These are phyloP conservation scores for Paramyrothecium roridum DNA, from an alignment of 2,329 filamentous ascomycete species.

Conservation along the genomic window DNA sequence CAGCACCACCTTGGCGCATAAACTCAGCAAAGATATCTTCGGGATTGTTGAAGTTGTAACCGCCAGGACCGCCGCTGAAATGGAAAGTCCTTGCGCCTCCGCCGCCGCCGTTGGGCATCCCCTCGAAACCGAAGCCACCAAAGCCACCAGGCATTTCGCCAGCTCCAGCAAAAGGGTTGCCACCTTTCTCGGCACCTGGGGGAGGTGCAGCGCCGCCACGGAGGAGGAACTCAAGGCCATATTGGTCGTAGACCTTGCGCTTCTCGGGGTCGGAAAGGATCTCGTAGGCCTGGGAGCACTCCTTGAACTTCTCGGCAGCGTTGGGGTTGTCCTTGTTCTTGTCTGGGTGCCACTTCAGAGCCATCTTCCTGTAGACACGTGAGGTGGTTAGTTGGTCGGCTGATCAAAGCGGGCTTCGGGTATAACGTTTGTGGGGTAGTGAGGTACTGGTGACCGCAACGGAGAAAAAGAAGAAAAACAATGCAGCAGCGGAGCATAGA, in stretches of 20 bases:
- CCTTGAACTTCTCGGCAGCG: conserved; percentile 94
- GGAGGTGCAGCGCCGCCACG: conserved; percentile 71
- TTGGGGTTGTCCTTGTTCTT: conserved; percentile 93
- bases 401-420: background rate
- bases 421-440: too few relatives aligned
- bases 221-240: conserved; percentile 87
- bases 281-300: conserved; percentile 95
- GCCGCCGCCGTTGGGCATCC: conserved; percentile 37
- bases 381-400: conserved; percentile 28
- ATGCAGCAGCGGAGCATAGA: background rate
- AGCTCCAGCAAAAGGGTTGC: conserved; percentile 59
- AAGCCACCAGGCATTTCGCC: conserved; percentile 54
- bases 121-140: conserved; percentile 41
- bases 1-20: conserved; percentile 54
- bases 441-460: background rate
- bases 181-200: conserved; percentile 50
- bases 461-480: background rate
- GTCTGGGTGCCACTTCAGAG: conserved; percentile 91
- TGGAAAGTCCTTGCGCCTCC: conserved; percentile 64
- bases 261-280: conserved; percentile 97
- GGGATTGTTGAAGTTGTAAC: conserved; percentile 82
- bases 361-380: conserved; percentile 63
- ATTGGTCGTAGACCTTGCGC: conserved; percentile 91
- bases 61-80: conserved; percentile 49
- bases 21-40: conserved; percentile 86